Evolutionary conservation across 768 basidiomycete genomes (phyloP).

Genomic region (Amanita brunnescens): DNA sequence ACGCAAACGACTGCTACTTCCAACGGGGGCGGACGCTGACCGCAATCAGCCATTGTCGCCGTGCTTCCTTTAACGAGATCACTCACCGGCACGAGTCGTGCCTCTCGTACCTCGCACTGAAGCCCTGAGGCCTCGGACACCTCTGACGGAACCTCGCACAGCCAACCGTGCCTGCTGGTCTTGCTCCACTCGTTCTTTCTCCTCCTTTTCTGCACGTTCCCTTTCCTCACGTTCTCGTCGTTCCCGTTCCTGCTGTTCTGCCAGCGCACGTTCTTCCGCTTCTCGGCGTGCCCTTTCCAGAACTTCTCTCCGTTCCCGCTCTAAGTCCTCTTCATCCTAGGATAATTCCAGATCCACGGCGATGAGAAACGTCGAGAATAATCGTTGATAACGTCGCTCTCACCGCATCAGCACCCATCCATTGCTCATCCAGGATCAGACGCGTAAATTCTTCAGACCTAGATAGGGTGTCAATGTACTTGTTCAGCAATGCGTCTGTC

Average conservation of each 20-base stretch:
- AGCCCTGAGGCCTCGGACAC: conserved; percentile 64
- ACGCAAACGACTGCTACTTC: not conserved
- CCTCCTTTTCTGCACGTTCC: conserved; percentile 34
- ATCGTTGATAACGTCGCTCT: conserved; percentile 15
- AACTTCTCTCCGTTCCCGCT: conserved; percentile 38
- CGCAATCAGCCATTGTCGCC: not conserved
- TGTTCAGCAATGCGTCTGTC: conserved; percentile 66
- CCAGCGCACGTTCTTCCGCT: conserved; percentile 35
- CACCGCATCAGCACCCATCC: conserved; percentile 68
- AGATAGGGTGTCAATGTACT: conserved; percentile 61
- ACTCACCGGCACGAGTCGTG: conserved; percentile 28
- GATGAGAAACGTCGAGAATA: conserved; percentile 5
- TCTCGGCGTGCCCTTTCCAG: conserved; percentile 32
- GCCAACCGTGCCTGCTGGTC: conserved; percentile 39
- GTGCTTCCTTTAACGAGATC: not conserved
- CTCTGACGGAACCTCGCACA: conserved; percentile 51
- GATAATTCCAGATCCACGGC: not conserved
- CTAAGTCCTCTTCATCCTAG: conserved; percentile 54
- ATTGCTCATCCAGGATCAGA: conserved; percentile 68
- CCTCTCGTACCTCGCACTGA: conserved; percentile 46
- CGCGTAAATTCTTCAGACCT: conserved; percentile 62
- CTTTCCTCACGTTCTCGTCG: conserved; percentile 41
- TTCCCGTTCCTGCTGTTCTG: conserved; percentile 28
- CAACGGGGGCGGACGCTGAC: not conserved
- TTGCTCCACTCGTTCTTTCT: conserved; percentile 34